Evolutionary conservation across 2,329 filamentous ascomycete species (phyloP), one percentile per base, ranked within the genome.

Genomic region (Metarhizium rileyi): DNA sequence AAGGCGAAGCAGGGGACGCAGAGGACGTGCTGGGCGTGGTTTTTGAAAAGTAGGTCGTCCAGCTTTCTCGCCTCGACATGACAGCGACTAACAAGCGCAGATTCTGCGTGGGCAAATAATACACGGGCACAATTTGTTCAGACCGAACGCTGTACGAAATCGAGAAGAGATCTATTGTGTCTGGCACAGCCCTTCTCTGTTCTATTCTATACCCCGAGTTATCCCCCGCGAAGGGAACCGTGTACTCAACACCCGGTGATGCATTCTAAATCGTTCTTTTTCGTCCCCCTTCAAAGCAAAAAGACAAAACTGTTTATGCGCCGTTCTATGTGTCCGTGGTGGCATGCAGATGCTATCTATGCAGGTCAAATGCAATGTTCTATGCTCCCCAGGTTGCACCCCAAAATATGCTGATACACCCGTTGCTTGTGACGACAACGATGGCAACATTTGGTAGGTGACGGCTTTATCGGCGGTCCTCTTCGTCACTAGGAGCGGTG

Each of bases 1-100:
- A 81, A 49, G 90, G 90, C 1, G 87, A 90, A 59, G 80, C 78
- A 38, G 87, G 90, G 2, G 91, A 97, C 66, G 89, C 97, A 16
- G 91, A 98, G 64, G 93, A 97, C 63, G 88, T 98, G 7, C 70
- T 98, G 42, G 93, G 93, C 0, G 90, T 98, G 22, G 90, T 98
- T 4, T 98, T 98, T 70, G 91, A 97, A 66, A 97, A 95, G 87
- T 95, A 71, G 74, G 80, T 79, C 9, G n/a, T 52, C 47, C 53
- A 42, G 50, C 49, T 10, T 36, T 18, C n/a, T n/a, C n/a, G 6
- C n/a, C 5, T 36, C 36, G 22, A 27, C 26, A 4, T n/a, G 5
- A n/a, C 10, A 7, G 25, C 25, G 40, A 18, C 51, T 52, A 48
- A 54, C 27, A 14, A 42, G 20, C 10, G 6, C 41, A 74, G 71